phyloP scores from a whole-genome alignment of 2,329 filamentous ascomycete species.

The Alternaria sp. region DNA sequence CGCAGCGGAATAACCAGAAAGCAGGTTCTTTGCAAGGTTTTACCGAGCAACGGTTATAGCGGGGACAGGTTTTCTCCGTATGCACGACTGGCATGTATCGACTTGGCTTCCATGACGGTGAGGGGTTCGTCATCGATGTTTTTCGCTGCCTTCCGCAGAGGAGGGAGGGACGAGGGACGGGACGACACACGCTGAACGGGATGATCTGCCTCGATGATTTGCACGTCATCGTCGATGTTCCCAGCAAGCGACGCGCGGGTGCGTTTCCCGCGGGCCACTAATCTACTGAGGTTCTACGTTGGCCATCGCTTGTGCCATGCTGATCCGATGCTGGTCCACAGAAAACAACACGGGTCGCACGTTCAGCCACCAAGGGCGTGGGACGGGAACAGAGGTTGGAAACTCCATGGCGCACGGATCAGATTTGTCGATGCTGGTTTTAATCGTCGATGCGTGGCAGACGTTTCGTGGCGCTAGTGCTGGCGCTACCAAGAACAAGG shows the following conservation, averaged over 20 bases:
- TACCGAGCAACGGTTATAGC: slow-evolving; percentile 4
- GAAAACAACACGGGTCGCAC: neutral
- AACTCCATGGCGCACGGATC: slow-evolving; percentile 9
- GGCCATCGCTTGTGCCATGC: slow-evolving; percentile 4
- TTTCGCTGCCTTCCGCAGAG: neutral
- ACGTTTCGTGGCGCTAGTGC: slow-evolving; percentile 1
- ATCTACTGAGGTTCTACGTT: slow-evolving; percentile 1
- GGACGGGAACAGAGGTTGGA: neutral
- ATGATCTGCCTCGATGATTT: neutral
- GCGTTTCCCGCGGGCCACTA: neutral
- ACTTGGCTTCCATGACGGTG: neutral
- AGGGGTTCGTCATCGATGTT: neutral
- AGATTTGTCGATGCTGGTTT: slow-evolving; percentile 21
- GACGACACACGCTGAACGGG: neutral
- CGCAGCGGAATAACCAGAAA: neutral
- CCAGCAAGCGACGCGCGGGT: neutral
- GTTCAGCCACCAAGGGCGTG: neutral
- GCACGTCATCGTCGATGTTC: slow-evolving; percentile 3
- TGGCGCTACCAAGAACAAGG: neutral
- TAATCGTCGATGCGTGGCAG: slow-evolving; percentile 20
- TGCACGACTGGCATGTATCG: neutral
- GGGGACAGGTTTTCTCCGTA: neutral
- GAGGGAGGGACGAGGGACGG: neutral
- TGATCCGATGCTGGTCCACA: slow-evolving; percentile 5
- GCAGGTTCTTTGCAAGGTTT: slow-evolving; percentile 2